These are phyloP conservation scores for Trichophyton simii DNA, from an alignment of 2,329 filamentous ascomycete species.

Conservation along the genomic window DNA sequence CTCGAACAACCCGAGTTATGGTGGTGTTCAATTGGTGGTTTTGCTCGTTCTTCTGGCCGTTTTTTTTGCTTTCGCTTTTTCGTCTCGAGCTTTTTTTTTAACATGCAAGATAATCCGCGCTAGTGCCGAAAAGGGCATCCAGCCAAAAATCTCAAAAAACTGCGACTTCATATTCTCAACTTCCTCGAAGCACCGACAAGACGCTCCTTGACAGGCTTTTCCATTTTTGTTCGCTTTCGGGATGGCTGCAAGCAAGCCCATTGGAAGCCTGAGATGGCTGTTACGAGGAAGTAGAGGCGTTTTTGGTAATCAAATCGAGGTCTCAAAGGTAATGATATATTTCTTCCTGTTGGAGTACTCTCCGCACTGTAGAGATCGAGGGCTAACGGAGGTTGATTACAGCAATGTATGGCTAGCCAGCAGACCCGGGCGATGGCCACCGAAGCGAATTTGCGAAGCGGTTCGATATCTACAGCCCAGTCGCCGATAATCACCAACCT, in stretches of 20 bases:
- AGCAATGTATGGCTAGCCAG: constrained; percentile 13
- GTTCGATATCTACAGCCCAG: constrained; percentile 18
- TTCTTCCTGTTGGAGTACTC: neutral
- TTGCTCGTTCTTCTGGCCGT: neutral
- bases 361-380: neutral
- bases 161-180: neutral
- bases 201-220: neutral
- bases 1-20: constrained; percentile 7
- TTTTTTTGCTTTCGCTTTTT: constrained; percentile 9
- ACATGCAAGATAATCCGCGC: constrained; percentile 4
- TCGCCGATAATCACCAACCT: constrained; percentile 4
- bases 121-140: constrained; percentile 14
- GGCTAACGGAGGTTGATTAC: constrained; percentile 5
- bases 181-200: neutral
- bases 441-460: constrained; percentile 27
- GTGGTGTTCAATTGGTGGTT: constrained; percentile 10
- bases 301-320: constrained; percentile 20
- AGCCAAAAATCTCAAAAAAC: constrained; percentile 8
- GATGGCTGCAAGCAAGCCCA: constrained; percentile 27
- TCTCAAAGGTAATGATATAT: constrained; percentile 25
- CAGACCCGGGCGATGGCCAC: constrained; percentile 35
- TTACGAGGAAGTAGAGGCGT: constrained; percentile 26
- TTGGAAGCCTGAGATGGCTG: constrained; percentile 28
- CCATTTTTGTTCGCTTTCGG: constrained; percentile 7
- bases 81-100: neutral